Evolutionary conservation across 2,329 filamentous ascomycete genomes (phyloP), one percentile per base, ranked within the genome.

Genomic region (Fusarium sp.): DNA sequence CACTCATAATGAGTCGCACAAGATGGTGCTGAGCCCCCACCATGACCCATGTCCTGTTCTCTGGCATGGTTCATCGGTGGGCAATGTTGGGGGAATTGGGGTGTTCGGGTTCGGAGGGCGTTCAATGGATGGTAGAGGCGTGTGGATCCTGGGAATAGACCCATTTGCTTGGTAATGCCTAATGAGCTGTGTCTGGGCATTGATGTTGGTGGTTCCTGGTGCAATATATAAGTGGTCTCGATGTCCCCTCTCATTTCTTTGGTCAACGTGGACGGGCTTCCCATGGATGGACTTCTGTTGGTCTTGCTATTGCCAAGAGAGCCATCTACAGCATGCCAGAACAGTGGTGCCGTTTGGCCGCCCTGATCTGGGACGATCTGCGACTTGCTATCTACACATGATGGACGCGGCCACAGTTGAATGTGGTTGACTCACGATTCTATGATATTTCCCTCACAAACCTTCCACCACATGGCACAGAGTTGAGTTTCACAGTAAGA

Each of bases 61-160:
- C 69, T 71, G 71, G 71, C 61, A 57, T 74, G 68, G 35, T 66
- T 66, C 69, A 74, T 65, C 56, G 56, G 68, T 54, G 59, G 59
- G 61, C 32, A 20, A 37, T 50, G 58, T 70, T 69, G 62, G 65
- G 59, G 50, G 27, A 32, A 47, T 70, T 66, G 62, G 65, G 59
- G 50, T 20, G 37, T 60, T 72, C 61, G 27, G 58, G 68, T 69
- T 61, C 40, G 68, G 59, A 69, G 74, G 30, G 56, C 30, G 62
- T 71, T 62, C 17, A 54, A 57, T 58, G 56, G 47, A 68, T 50
- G 65, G 40, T 7, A 57, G 60, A 47, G 47, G 35, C 32, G 27
- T 67, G 72, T 68, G 72, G 72, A 74, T 43, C 33, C 47, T 63
- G 33, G 25, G 59, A 62, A 45, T 30, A 65, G 57, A 52, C 60